Base-by-base conservation (phyloP, 1,284 basidiomycete species). In the Leccinum colubrinum region DNA sequence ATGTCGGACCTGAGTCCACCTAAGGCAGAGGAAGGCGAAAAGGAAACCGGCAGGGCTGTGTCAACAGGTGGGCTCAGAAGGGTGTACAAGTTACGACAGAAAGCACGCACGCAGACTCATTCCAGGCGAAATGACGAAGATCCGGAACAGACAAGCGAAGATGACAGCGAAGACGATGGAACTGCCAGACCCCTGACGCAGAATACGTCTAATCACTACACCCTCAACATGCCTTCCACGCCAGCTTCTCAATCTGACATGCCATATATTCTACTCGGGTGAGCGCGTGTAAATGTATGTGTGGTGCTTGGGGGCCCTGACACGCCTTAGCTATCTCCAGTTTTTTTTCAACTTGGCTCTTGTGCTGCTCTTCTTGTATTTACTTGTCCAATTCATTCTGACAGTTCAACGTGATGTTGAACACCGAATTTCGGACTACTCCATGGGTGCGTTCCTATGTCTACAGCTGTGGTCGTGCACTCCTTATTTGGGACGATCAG, bases 271-370 rank as follows among this genome's bases (percentile, higher is more conserved):
- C 79, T 96, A 30, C 82, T 94, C 51, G 93, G 93, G 93, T 94
- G 68, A 63, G 77, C 70, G 48, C 52, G 56, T 43, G 17, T 63
- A 20, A 59, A 57, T 60, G 27, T 59, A 22, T 51, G 57, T 58
- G 57, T 58, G 27, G 57, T 55, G 8, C 60, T 58, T 60, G 61
- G 55, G 53, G 57, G 35, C 51, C 58, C 65, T 65, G 46, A 68
- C 66, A 67, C 55, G 71, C 64, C 65, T 39, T 48, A 95, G 94
- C 65, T 96, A 96, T 74, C 82, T 96, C 14, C 96, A 98, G 74
- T 94, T 98, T 76, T 85, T 93, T 73, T 98, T 98, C 81, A 97
- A 98, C 76, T 80, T 91, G n/a, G 88, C 91, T 5, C 83, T 98
- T 41, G 87, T 96, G 53, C 71, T 92, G 37, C 81, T 95, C 55